Conservation (phyloP, 202 grass and related monocot species). For the Panicum virgatum region DNA sequence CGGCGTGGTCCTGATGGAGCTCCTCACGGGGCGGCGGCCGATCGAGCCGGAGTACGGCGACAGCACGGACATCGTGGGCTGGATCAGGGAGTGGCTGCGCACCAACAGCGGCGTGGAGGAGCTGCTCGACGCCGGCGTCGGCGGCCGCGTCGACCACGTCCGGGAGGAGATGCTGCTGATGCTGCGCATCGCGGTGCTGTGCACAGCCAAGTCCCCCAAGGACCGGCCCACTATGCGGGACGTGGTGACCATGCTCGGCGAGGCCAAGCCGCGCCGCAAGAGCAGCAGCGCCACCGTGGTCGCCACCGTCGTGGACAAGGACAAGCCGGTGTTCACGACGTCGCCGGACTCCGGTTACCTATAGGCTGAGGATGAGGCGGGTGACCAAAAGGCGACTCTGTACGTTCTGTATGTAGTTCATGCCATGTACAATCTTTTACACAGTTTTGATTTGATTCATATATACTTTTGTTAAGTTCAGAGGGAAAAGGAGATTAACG, state of each 20-base stretch:
- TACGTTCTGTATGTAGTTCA: constrained; percentile 47
- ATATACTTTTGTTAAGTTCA: constrained; percentile 44
- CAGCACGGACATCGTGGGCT: constrained; percentile 71
- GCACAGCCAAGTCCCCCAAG: constrained; percentile 84
- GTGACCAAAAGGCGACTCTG: constrained; percentile 10
- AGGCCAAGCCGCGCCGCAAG: constrained; percentile 93
- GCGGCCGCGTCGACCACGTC: constrained; percentile 75
- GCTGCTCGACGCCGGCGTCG: constrained; percentile 66
- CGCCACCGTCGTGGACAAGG: constrained; percentile 62
- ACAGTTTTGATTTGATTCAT: constrained; percentile 39
- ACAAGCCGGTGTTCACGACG: constrained; percentile 91
- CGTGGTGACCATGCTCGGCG: constrained; percentile 87
- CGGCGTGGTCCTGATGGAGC: constrained; percentile 90
- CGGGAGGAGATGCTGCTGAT: constrained; percentile 94
- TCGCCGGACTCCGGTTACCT: constrained; percentile 70
- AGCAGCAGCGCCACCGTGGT: constrained; percentile 67
- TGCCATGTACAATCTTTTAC: constrained; percentile 30
- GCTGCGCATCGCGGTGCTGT: constrained; percentile 78
- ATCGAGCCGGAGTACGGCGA: constrained; percentile 84
- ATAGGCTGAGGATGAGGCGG: constrained; percentile 3
- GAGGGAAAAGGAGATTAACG: constrained; percentile 25
- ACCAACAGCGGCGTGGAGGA: constrained; percentile 72
- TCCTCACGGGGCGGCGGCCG: constrained; percentile 77
- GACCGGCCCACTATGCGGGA: constrained; percentile 91
- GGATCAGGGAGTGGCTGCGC: constrained; percentile 73